A percentile compares a stretch with the other conserved stretches of the same genome.
phyloP scores from a whole-genome alignment of 2,329 filamentous ascomycete species.

The Dothidotthia symphoricarpi region DNA sequence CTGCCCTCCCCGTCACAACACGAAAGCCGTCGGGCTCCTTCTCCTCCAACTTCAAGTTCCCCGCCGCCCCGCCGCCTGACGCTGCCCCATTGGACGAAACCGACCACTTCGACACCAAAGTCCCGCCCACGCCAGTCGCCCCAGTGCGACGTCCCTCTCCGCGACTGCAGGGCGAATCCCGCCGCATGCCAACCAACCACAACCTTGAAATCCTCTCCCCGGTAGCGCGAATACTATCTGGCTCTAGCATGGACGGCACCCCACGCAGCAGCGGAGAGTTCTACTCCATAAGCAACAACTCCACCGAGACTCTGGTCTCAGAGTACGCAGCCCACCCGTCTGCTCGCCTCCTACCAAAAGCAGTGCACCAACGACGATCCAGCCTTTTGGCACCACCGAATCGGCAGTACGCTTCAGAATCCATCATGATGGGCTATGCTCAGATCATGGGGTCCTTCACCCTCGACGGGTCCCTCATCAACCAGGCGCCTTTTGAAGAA shows the following conservation, averaged over 20 bases:
- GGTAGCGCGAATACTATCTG: slow-evolving; percentile 69
- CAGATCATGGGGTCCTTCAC: slow-evolving; percentile 91
- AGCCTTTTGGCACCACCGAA: slow-evolving; percentile 37
- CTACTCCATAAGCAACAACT: slow-evolving; percentile 92
- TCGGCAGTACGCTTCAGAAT: slow-evolving; percentile 60
- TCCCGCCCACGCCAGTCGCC: slow-evolving; percentile 33
- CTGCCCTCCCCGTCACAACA: slow-evolving; percentile 39
- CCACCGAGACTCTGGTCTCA: slow-evolving; percentile 86
- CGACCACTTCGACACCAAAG: slow-evolving; percentile 30
- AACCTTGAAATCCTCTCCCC: slow-evolving; percentile 58
- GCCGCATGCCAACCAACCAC: slow-evolving; percentile 42
- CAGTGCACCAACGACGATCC: slow-evolving; percentile 28
- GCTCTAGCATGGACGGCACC: slow-evolving; percentile 71
- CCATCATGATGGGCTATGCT: slow-evolving; percentile 96
- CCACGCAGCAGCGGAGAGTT: slow-evolving; percentile 92
- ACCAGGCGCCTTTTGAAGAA: slow-evolving; percentile 86
- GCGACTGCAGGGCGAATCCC: slow-evolving; percentile 18
- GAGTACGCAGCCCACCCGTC: slow-evolving; percentile 65
- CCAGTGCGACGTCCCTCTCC: slow-evolving; percentile 31
- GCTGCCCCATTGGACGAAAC: slow-evolving; percentile 31
- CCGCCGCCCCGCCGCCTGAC: slow-evolving; percentile 43
- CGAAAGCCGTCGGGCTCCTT: slow-evolving; percentile 45
- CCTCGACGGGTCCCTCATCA: slow-evolving; percentile 86
- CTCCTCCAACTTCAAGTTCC: slow-evolving; percentile 58
- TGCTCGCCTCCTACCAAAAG: slow-evolving; percentile 49